phyloP scores from a whole-genome alignment of 306 rosid species.

The Pyrus communis region DNA sequence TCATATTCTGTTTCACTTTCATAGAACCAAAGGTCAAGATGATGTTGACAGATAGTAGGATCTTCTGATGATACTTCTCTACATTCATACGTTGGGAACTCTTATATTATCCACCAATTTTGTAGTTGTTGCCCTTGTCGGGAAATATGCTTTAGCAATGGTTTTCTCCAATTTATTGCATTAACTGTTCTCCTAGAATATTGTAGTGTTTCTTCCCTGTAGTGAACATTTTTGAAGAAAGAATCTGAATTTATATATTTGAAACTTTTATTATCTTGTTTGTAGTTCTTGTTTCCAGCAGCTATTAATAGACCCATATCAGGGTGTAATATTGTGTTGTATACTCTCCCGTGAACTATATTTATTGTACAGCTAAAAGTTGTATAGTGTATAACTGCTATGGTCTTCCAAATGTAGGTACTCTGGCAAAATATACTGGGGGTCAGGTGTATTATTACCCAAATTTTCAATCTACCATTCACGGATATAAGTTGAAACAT shows the following conservation, averaged over 20 bases:
- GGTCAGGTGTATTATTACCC: constrained; percentile 93
- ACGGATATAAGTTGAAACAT: constrained; percentile 84
- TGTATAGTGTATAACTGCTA: background rate
- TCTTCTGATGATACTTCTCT: background rate
- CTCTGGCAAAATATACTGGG: constrained; percentile 94
- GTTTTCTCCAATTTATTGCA: background rate
- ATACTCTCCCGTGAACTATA: background rate
- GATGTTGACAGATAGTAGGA: background rate
- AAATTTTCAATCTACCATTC: constrained; percentile 66
- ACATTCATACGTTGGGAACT: background rate
- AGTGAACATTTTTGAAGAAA: background rate
- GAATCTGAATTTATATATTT: background rate
- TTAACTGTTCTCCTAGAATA: background rate
- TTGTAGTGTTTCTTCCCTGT: background rate
- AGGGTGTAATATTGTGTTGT: background rate
- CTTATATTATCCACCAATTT: background rate
- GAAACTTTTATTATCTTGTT: background rate
- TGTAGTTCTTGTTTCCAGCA: background rate
- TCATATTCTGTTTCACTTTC: constrained; percentile 4
- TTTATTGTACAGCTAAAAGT: background rate
- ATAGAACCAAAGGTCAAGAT: background rate
- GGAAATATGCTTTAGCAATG: background rate
- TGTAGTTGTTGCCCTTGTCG: background rate
- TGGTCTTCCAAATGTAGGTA: constrained; percentile 45
- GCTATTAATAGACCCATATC: background rate